phyloP scores from a whole-genome alignment of 768 basidiomycete genomes.

The Pilatotrama ljubarskyi region DNA sequence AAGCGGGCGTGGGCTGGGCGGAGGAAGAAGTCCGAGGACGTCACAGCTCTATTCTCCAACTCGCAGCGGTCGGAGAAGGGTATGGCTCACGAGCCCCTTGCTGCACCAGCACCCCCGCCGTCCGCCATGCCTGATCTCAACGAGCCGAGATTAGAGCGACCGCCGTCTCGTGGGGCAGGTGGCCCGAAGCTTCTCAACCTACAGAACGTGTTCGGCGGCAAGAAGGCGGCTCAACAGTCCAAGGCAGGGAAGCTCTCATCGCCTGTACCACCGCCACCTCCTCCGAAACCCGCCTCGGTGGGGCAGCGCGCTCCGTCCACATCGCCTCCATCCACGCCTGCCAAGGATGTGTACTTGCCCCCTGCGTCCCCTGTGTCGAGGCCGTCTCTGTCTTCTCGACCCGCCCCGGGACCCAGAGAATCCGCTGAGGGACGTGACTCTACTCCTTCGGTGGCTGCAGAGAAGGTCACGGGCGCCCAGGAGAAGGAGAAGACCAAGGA shows the following conservation, averaged over 20 bases:
- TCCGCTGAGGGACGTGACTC: background rate
- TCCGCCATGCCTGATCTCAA: conserved; percentile 17
- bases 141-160: conserved; percentile 32
- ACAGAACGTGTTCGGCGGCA: conserved; percentile 43
- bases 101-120: conserved; percentile 9
- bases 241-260: conserved; percentile 17
- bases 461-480: background rate
- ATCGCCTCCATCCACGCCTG: conserved; percentile 10
- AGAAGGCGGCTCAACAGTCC: conserved; percentile 27
- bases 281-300: conserved; percentile 25
- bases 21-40: conserved; percentile 58
- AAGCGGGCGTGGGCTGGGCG: conserved; percentile 60
- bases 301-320: background rate
- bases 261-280: conserved; percentile 34
- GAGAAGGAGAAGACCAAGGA: conserved; percentile 54
- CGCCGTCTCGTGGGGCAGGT: conserved; percentile 34
- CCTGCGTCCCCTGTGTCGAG: conserved; percentile 53
- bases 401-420: conserved; percentile 43
- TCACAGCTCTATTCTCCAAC: conserved; percentile 28
- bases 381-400: conserved; percentile 38
- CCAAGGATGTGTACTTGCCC: conserved; percentile 33
- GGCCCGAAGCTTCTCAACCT: conserved; percentile 14
- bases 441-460: background rate
- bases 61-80: conserved; percentile 22
- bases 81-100: conserved; percentile 3